Percentiles rank a stretch among this genome's conserved stretches.
These are phyloP conservation scores for Diutina neorugosa DNA, from an alignment of 1,139 yeast species.

Conservation along the genomic window DNA sequence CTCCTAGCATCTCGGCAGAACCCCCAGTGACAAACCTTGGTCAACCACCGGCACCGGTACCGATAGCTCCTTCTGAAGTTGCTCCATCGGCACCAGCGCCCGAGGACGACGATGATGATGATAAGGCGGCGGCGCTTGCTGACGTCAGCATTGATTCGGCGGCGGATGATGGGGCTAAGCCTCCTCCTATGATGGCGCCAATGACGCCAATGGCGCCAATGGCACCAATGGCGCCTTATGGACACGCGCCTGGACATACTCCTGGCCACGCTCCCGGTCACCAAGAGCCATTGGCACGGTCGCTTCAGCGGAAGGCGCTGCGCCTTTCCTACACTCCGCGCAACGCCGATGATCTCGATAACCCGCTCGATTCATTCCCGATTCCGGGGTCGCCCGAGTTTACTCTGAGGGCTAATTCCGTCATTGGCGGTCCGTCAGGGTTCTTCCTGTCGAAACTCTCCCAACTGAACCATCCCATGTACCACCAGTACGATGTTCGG, in stretches of 20 bases:
- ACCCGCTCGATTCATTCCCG: slow-evolving; percentile 29
- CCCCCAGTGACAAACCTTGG: too few species aligned
- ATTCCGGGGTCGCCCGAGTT: slow-evolving; percentile 37
- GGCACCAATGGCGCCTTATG: neutral
- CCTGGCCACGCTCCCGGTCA: neutral
- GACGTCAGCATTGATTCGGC: neutral
- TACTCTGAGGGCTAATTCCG: slow-evolving; percentile 36
- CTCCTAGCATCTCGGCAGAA: neutral
- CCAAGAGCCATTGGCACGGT: neutral
- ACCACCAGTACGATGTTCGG: slow-evolving; percentile 35
- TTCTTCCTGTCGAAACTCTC: slow-evolving; percentile 29
- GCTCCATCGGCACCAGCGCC: too few species aligned
- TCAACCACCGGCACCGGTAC: too few species aligned
- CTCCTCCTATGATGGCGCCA: neutral
- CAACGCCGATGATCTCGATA: slow-evolving; percentile 4
- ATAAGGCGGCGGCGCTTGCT: neutral
- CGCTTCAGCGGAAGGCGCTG: neutral
- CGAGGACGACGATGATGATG: neutral
- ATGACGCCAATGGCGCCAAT: neutral
- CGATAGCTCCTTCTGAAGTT: neutral
- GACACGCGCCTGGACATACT: neutral
- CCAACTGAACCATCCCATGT: slow-evolving; percentile 34
- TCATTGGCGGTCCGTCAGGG: slow-evolving; percentile 21
- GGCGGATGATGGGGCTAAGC: too few species aligned
- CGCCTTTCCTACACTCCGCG: neutral